Percentiles rank a stretch among this genome's conserved stretches.
phyloP scores from a whole-genome alignment of 768 basidiomycete species.

The Pisolithus sp. region DNA sequence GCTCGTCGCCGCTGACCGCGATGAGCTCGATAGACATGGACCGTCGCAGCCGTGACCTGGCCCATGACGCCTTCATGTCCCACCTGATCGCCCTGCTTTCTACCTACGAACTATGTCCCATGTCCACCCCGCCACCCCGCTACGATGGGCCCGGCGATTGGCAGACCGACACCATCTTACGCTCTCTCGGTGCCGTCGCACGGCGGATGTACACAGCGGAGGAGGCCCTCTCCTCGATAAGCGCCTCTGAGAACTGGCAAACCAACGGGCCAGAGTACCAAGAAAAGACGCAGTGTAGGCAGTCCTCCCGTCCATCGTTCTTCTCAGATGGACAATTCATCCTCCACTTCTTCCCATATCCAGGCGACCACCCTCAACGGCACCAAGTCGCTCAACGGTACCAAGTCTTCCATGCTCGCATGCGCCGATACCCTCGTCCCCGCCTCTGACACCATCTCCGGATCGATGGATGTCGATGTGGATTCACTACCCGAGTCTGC shows the following conservation, averaged over 20 bases:
- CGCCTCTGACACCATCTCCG: slow-evolving; percentile 2
- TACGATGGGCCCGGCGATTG: slow-evolving; percentile 52
- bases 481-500: slow-evolving; percentile 21
- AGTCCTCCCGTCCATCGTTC: slow-evolving; percentile 28
- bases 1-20: slow-evolving; percentile 11
- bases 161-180: slow-evolving; percentile 53
- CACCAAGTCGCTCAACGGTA: slow-evolving; percentile 9
- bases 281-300: slow-evolving; percentile 40
- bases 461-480: slow-evolving; percentile 24
- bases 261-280: slow-evolving; percentile 34
- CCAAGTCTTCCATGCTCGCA: slow-evolving; percentile 18
- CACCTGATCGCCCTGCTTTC: slow-evolving; percentile 56
- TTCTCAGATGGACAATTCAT: slow-evolving; percentile 21
- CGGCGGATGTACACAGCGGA: slow-evolving; percentile 54
- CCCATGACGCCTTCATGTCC: slow-evolving; percentile 37
- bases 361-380: slow-evolving; percentile 22
- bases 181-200: slow-evolving; percentile 44
- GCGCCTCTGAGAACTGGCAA: slow-evolving; percentile 30
- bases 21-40: slow-evolving; percentile 28
- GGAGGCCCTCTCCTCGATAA: slow-evolving; percentile 35
- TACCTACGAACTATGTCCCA: slow-evolving; percentile 50
- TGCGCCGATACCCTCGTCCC: slow-evolving; percentile 13
- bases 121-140: slow-evolving; percentile 43
- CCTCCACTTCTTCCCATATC: slow-evolving; percentile 7
- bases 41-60: slow-evolving; percentile 13